Conservation (phyloP, 2,329 filamentous ascomycete species). For the Verticillium albo-atrum region DNA sequence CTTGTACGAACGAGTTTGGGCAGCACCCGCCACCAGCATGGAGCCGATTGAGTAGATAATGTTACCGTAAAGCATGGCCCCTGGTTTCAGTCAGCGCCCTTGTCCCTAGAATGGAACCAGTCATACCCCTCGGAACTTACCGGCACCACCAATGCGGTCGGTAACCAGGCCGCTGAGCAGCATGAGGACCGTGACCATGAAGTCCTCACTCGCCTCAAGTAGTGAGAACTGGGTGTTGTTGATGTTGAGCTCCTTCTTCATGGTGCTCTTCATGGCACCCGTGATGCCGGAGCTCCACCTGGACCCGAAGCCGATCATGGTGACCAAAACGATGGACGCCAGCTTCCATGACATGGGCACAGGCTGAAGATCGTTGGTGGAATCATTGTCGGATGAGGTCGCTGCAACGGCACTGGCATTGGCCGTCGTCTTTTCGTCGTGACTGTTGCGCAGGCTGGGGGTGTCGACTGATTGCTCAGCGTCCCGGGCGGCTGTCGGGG, state of each 20-base stretch:
- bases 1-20: slow-evolving; percentile 49
- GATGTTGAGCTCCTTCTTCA: slow-evolving; percentile 57
- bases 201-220: slow-evolving; percentile 56
- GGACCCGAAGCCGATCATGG: slow-evolving; percentile 53
- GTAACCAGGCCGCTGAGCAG: slow-evolving; percentile 51
- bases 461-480: not conserved
- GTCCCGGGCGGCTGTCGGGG: not conserved
- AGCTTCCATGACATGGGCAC: not conserved
- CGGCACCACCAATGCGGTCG: slow-evolving; percentile 54
- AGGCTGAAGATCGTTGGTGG: not conserved
- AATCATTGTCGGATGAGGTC: not conserved
- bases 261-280: slow-evolving; percentile 55
- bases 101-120: not conserved
- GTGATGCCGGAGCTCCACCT: slow-evolving; percentile 58
- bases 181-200: slow-evolving; percentile 56
- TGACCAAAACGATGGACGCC: slow-evolving; percentile 41
- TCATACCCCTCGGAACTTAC: slow-evolving; percentile 19
- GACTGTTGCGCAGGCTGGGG: not conserved
- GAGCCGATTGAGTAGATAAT: slow-evolving; percentile 53
- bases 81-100: slow-evolving; percentile 15
- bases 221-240: slow-evolving; percentile 56
- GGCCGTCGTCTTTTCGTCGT: not conserved
- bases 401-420: not conserved
- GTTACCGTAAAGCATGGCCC: slow-evolving; percentile 57
- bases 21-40: slow-evolving; percentile 54